A percentile compares a stretch with the other conserved stretches of the same genome.
phyloP scores from a whole-genome alignment of 2,329 filamentous ascomycete species.

The Trichoderma polysporum region DNA sequence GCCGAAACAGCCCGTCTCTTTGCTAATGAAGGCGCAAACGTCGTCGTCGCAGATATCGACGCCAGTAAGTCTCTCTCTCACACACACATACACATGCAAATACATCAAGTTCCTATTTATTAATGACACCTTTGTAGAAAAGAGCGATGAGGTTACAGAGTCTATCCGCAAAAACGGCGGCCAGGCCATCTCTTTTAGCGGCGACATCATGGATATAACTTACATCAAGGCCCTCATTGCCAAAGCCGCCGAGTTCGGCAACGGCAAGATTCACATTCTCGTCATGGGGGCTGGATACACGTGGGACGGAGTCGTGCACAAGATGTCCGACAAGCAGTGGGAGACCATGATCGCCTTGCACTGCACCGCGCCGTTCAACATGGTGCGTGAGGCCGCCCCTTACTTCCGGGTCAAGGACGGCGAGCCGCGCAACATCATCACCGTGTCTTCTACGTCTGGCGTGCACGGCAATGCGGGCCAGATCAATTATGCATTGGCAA shows the following conservation, averaged over 20 bases:
- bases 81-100: not conserved
- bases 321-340: slow-evolving; percentile 91
- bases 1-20: slow-evolving; percentile 80
- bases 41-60: slow-evolving; percentile 83
- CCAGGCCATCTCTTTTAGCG: slow-evolving; percentile 69
- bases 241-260: slow-evolving; percentile 74
- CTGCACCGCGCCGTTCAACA: slow-evolving; percentile 81
- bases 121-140: slow-evolving; percentile 48
- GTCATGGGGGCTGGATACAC: slow-evolving; percentile 93
- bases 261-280: slow-evolving; percentile 85
- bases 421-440: slow-evolving; percentile 75
- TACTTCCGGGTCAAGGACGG: slow-evolving; percentile 87
- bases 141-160: slow-evolving; percentile 66
- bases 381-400: slow-evolving; percentile 75
- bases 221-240: slow-evolving; percentile 73
- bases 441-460: slow-evolving; percentile 79
- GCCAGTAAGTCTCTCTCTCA: slow-evolving; percentile 50
- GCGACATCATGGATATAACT: slow-evolving; percentile 70
- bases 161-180: slow-evolving; percentile 67
- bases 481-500: slow-evolving; percentile 82
- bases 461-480: slow-evolving; percentile 89
- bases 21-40: slow-evolving; percentile 83
- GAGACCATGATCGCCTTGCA: slow-evolving; percentile 83
- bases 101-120: not conserved
- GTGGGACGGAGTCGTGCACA: slow-evolving; percentile 91